Evolutionary conservation across 768 basidiomycete genomes (phyloP).

Genomic region (Gloeopeniophorella convolvens): DNA sequence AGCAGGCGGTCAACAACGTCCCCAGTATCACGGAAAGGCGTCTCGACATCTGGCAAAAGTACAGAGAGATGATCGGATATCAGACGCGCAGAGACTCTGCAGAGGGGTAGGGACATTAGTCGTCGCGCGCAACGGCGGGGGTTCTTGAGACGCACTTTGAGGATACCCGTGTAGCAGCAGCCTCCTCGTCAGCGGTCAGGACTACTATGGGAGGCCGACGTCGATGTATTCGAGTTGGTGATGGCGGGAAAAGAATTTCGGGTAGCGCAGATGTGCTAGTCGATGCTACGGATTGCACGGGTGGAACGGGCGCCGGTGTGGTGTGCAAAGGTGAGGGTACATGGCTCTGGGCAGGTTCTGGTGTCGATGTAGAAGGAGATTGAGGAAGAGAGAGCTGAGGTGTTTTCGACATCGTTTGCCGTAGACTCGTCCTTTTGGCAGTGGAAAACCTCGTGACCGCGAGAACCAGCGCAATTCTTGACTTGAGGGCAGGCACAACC

Average conservation of each 20-base stretch:
- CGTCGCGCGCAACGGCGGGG: not conserved
- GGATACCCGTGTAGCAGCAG: constrained; percentile 11
- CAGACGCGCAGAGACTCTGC: constrained; percentile 50
- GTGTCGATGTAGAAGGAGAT: constrained; percentile 9
- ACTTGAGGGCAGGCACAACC: constrained; percentile 22
- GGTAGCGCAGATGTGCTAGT: constrained; percentile 9
- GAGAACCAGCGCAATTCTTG: constrained; percentile 21
- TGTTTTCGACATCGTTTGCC: constrained; percentile 19
- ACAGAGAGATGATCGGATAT: constrained; percentile 56
- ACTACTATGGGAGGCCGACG: constrained; percentile 9
- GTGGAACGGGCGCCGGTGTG: not conserved
- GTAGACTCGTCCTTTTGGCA: constrained; percentile 28
- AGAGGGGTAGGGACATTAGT: not conserved
- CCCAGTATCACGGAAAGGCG: constrained; percentile 53
- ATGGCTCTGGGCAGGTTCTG: not conserved
- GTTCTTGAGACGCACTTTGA: constrained; percentile 6
- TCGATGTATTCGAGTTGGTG: not conserved
- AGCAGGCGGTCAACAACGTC: constrained; percentile 69
- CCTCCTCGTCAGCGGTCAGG: constrained; percentile 15
- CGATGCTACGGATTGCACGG: not conserved
- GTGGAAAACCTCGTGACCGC: constrained; percentile 24
- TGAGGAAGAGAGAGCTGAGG: constrained; percentile 14
- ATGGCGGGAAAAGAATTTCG: not conserved
- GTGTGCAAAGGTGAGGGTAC: not conserved
- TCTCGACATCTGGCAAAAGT: constrained; percentile 59